These are phyloP conservation scores for Phytophthora vignae DNA, from an alignment of 352 stramenopile species.

Conservation along the genomic window DNA sequence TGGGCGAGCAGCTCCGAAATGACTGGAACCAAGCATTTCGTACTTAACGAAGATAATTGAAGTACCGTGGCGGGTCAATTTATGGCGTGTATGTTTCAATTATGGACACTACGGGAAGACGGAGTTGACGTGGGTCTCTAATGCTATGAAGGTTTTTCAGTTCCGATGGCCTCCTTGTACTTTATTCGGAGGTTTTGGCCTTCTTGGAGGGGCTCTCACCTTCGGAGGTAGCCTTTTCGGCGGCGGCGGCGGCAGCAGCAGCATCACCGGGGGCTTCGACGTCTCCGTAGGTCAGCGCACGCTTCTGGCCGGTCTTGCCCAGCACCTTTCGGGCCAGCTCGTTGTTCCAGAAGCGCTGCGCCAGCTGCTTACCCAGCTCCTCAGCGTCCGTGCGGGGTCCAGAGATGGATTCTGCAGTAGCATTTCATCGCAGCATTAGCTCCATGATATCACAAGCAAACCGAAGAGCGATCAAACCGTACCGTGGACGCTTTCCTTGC, in stretches of 20 bases:
- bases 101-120: neutral
- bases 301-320: conserved; percentile 72
- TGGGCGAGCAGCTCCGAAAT: conserved; percentile 42
- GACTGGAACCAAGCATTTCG: conserved; percentile 56
- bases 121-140: conserved; percentile 1
- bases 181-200: conserved; percentile 32
- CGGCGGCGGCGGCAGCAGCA: conserved; percentile 61
- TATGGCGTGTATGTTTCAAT: neutral
- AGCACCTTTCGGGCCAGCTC: conserved; percentile 58
- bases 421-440: neutral
- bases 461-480: neutral
- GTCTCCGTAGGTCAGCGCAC: conserved; percentile 81
- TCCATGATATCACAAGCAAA: neutral
- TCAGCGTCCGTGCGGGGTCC: conserved; percentile 66
- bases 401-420: conserved; percentile 49
- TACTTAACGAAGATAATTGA: conserved; percentile 27
- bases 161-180: neutral
- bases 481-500: conserved; percentile 67
- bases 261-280: conserved; percentile 74
- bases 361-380: conserved; percentile 70
- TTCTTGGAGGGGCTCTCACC: conserved; percentile 24
- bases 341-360: conserved; percentile 67
- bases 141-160: conserved; percentile 8
- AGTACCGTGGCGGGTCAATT: neutral
- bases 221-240: conserved; percentile 27